Conservation (phyloP, 345 rosid genomes). For the Brassica nigra region DNA sequence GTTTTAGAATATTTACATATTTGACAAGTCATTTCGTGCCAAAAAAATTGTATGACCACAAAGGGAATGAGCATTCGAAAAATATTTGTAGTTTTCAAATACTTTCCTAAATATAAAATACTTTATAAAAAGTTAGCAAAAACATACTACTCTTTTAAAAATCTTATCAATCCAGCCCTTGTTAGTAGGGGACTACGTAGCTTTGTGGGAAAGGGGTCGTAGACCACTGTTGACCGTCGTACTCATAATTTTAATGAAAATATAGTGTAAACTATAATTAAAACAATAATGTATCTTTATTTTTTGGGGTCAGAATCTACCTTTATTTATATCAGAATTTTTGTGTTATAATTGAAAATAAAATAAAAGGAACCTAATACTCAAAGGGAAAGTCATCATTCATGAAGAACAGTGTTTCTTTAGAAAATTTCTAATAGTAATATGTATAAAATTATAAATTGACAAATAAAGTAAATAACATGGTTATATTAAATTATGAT, state of each 20-base stretch:
- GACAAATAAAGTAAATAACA: background rate
- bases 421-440: background rate
- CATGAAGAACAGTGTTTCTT: background rate
- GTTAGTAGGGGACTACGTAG: conserved; percentile 25
- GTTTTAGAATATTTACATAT: background rate
- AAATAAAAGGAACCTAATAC: background rate
- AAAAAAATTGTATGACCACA: background rate
- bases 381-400: background rate
- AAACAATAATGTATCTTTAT: background rate
- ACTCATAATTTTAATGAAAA: background rate
- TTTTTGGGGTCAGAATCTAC: background rate
- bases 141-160: background rate
- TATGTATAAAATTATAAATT: background rate
- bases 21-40: background rate
- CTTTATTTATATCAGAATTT: background rate
- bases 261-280: background rate
- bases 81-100: background rate
- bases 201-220: conserved; percentile 16
- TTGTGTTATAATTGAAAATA: background rate
- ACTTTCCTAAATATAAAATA: background rate
- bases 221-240: conserved; percentile 18
- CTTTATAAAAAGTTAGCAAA: background rate
- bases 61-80: background rate
- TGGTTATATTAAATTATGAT: background rate
- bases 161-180: background rate